A percentile compares a stretch with the other conserved stretches of the same genome.
Conservation (phyloP, 108 stramenopile species). For the Cylindrotheca fusiformis region DNA sequence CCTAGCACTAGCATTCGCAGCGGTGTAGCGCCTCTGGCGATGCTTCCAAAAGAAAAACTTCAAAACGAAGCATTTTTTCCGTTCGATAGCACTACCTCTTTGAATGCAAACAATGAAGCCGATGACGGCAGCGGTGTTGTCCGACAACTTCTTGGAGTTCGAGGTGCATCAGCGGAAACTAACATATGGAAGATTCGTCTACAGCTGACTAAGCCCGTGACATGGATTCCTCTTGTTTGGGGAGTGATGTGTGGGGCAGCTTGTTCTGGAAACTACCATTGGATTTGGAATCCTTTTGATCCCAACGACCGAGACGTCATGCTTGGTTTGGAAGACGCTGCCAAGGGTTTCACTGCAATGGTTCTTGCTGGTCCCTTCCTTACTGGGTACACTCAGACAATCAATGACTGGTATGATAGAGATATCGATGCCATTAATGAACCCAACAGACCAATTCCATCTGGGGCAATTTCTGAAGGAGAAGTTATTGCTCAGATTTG, state of each 20-base stretch:
- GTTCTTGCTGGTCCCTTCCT: constrained; percentile 92
- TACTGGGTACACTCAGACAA: constrained; percentile 97
- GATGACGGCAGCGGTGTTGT: constrained; percentile 66
- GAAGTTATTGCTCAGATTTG: constrained; percentile 93
- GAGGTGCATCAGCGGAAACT: constrained; percentile 62
- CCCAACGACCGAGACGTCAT: constrained; percentile 75
- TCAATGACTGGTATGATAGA: constrained; percentile 98
- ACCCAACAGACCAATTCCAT: constrained; percentile 95
- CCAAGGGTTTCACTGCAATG: constrained; percentile 88
- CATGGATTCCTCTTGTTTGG: constrained; percentile 95
- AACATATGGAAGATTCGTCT: constrained; percentile 91
- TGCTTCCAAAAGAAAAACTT: constrained; percentile 4
- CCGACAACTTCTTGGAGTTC: constrained; percentile 84
- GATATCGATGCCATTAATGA: constrained; percentile 99
- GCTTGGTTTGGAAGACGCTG: constrained; percentile 79
- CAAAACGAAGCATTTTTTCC: neutral
- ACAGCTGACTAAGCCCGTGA: constrained; percentile 89
- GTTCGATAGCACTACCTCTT: constrained; percentile 5
- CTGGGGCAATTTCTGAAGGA: constrained; percentile 86
- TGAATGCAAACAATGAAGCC: constrained; percentile 59
- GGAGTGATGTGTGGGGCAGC: constrained; percentile 92
- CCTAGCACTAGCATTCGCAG: neutral
- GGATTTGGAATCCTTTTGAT: constrained; percentile 97
- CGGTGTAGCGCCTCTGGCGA: constrained; percentile 1
- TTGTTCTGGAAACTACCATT: constrained; percentile 94